Percentiles rank a stretch among this genome's conserved stretches.
Evolutionary conservation across 2,329 filamentous ascomycete genomes (phyloP).

Genomic region (Paecilomyces sp.): DNA sequence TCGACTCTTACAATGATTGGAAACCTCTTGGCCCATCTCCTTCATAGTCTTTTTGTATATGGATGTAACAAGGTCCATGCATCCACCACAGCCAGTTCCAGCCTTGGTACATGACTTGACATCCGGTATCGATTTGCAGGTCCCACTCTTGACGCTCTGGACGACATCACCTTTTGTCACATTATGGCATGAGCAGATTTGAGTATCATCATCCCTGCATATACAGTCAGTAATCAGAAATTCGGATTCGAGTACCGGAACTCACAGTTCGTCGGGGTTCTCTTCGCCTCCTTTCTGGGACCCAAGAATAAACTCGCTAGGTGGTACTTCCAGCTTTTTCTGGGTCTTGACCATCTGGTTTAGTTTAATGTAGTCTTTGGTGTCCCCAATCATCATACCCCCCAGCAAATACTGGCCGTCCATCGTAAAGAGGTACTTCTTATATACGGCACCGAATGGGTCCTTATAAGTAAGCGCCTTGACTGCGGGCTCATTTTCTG

Average conservation of each 20-base stretch:
- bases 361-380: slow-evolving; percentile 80
- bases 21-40: slow-evolving; percentile 77
- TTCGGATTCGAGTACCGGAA: slow-evolving; percentile 2
- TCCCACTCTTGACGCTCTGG: slow-evolving; percentile 64
- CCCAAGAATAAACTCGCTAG: slow-evolving; percentile 76
- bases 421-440: slow-evolving; percentile 85
- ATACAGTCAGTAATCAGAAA: slow-evolving; percentile 8
- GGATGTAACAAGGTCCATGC: slow-evolving; percentile 77
- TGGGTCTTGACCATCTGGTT: slow-evolving; percentile 81
- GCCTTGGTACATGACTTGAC: slow-evolving; percentile 89
- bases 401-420: slow-evolving; percentile 86
- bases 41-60: slow-evolving; percentile 89
- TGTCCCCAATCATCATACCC: slow-evolving; percentile 98
- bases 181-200: slow-evolving; percentile 91
- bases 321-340: slow-evolving; percentile 69
- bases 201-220: slow-evolving; percentile 63
- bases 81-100: slow-evolving; percentile 83
- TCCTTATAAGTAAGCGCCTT: slow-evolving; percentile 85
- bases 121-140: slow-evolving; percentile 72
- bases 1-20: slow-evolving; percentile 55
- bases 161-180: slow-evolving; percentile 79
- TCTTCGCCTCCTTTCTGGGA: slow-evolving; percentile 67
- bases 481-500: slow-evolving; percentile 50
- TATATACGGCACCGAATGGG: slow-evolving; percentile 81
- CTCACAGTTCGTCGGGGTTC: slow-evolving; percentile 62